Evolutionary conservation across 805 yeast species (phyloP), one percentile per base, ranked within the genome.

Genomic region (Wickerhamomyces bovis): DNA sequence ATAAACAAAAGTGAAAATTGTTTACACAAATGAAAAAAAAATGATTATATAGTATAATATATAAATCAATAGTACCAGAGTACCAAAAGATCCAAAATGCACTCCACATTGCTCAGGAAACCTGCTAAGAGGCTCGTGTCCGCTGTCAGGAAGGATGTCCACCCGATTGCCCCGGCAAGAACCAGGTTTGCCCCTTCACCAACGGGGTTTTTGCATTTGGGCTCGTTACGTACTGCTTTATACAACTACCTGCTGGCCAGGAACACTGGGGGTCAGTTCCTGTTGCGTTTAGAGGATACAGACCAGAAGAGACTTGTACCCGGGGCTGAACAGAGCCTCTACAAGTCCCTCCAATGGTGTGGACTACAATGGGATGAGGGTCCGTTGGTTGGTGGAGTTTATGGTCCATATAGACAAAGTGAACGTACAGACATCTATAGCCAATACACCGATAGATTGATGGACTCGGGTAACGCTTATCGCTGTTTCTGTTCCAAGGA

Each of bases 141-240:
- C 4, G 5, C 36, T 18, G 6, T 10, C 6, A 33, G 16, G 12
- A 33, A 12, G n/a, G 39, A 36, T 7, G 23, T 36, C 5, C 51
- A 48, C 21, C 48, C 51, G 8, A n/a, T 15, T 4, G 30, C 23
- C 3, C 89, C 94, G 0, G 95, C 81, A 0, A 66, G 97, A 53
- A 87, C 98, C 1, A 69, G 99, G 53, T 94, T 94, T 66, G 99
- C 99, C 0, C 99, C 99, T 0, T 89, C 97, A 2, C 99, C 99
- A 1, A 94, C 99, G 0, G 99, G 99, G 0, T 78, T 78, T 51
- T 71, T 94, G n/a, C 99, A 94, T 62, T 63, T 94, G 49, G 99
- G 99, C 0, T 90, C 97, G 0, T 62, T 94, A 41, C 70, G 99
- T 62, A 94, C 99, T 0, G 98, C 98, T 0, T 65, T 94, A 18